Evolutionary conservation across 306 rosid genomes (phyloP).

Genomic region (Begonia loranthoides): DNA sequence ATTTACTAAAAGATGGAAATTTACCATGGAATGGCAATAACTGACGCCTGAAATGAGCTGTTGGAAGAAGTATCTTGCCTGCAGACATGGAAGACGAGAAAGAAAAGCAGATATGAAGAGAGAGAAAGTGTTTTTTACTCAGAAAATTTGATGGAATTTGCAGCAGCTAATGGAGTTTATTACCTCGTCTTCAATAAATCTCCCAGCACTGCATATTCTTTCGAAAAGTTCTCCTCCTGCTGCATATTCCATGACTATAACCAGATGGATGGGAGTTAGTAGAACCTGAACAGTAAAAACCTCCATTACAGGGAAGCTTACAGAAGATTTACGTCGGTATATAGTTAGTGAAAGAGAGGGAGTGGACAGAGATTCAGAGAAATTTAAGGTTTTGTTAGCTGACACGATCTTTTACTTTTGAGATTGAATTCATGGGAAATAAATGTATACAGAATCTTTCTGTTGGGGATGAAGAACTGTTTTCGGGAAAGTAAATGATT

Average conservation of each 20-base stretch:
- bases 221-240: constrained; percentile 93
- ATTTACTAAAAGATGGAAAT: not conserved
- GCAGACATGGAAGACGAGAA: constrained; percentile 4
- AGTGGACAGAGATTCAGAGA: not conserved
- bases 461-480: no score
- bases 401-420: no score
- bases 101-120: constrained; percentile 1
- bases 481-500: no score
- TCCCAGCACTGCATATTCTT: constrained; percentile 90
- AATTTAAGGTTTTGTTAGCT: not conserved
- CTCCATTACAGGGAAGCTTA: not conserved
- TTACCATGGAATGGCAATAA: constrained; percentile 91
- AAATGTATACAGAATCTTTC: not conserved
- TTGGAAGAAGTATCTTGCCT: constrained; percentile 92
- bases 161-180: no score
- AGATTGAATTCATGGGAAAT: not conserved
- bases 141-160: no score
- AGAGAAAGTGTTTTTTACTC: no score
- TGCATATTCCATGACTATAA: constrained; percentile 96
- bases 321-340: not conserved
- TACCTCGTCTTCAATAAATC: constrained; percentile 98
- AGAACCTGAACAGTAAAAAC: constrained; percentile 33
- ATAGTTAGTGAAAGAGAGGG: no score
- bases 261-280: constrained; percentile 78
- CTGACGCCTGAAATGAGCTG: constrained; percentile 95